Evolutionary conservation across 371 early-diverging fungal genomes (phyloP), one percentile per base, ranked within the genome.

Genomic region (Saksenaea oblongispora): DNA sequence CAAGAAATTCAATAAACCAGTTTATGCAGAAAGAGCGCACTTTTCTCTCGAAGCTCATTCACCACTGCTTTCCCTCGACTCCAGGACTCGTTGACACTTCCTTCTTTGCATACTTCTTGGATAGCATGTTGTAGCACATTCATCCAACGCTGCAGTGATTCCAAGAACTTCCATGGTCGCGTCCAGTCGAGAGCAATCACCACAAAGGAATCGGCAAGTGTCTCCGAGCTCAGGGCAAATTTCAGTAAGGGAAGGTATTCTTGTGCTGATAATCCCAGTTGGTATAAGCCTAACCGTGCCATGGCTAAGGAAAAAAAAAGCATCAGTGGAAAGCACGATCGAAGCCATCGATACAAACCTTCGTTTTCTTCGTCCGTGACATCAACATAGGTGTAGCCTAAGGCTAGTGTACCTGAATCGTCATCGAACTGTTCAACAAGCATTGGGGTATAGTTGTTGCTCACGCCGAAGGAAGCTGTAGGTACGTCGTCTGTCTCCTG

Each of bases 141-240:
- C 34, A 92, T 69, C 94, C 95, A 95, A 31, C 85, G 79, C 58
- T 89, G 83, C 55, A 95, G 74, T 18, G 87, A 81, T 62, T 88
- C 86, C 63, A 95, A 63, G 67, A 95, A 95, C 34, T 74, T 76
- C 93, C 94, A 95, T 11, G 97, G 97, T 73, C 82, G 79, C 35
- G 89, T 76, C 97, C 97, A 96, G 74, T 95, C 95, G 58, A 96
- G 74, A 51, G 89, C 84, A 37, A 96, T 84, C 3, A 94, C 69
- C 0, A 89, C 88, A 18, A 87, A 79, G 0, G 89, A 72, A 67
- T 87, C 83, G 0, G 76, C 59, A 22, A 91, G 69, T 14, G 88
- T 82, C 42, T 84, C 76, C n/a, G 83, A 70, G 56, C 84, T 85
- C 53, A 94, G 71, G 35, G 89, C 90, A 67, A 89, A 87, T 56